phyloP scores from a whole-genome alignment of 441 rosid genomes.

The Populus hybrid region DNA sequence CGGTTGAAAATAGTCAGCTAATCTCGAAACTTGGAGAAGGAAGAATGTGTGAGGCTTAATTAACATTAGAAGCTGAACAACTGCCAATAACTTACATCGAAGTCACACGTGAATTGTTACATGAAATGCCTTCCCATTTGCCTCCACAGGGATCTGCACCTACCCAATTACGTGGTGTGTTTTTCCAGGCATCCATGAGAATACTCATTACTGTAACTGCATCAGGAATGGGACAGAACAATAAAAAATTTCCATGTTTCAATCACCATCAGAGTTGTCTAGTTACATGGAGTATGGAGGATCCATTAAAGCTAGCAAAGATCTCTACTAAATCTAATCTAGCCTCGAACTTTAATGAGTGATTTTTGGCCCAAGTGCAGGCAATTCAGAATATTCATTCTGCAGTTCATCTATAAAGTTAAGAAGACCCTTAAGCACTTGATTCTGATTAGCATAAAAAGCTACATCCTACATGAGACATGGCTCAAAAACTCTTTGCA shows the following conservation, averaged over 20 bases:
- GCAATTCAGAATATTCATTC: too few relatives aligned
- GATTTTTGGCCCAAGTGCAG: too few relatives aligned
- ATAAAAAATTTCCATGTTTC: background rate
- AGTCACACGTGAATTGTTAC: conserved; percentile 47
- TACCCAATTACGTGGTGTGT: conserved; percentile 54
- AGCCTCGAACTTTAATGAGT: too few relatives aligned
- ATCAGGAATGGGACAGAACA: background rate
- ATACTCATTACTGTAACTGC: conserved; percentile 46
- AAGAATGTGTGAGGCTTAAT: background rate
- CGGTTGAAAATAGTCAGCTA: conserved; percentile 17
- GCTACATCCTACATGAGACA: too few relatives aligned
- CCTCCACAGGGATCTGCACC: conserved; percentile 74
- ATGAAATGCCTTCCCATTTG: conserved; percentile 66
- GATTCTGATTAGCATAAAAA: too few relatives aligned
- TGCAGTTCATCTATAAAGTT: too few relatives aligned
- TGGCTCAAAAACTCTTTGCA: too few relatives aligned
- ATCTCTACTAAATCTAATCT: too few relatives aligned
- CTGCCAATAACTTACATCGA: conserved; percentile 45
- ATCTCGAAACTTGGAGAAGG: background rate
- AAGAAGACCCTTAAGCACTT: too few relatives aligned
- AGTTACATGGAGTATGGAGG: too few relatives aligned
- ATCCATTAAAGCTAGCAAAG: too few relatives aligned
- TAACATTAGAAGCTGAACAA: conserved; percentile 4
- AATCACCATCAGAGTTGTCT: background rate
- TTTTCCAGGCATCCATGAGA: conserved; percentile 46